Conservation (phyloP, 108 stramenopile species). For the Cylindrotheca closterium region DNA sequence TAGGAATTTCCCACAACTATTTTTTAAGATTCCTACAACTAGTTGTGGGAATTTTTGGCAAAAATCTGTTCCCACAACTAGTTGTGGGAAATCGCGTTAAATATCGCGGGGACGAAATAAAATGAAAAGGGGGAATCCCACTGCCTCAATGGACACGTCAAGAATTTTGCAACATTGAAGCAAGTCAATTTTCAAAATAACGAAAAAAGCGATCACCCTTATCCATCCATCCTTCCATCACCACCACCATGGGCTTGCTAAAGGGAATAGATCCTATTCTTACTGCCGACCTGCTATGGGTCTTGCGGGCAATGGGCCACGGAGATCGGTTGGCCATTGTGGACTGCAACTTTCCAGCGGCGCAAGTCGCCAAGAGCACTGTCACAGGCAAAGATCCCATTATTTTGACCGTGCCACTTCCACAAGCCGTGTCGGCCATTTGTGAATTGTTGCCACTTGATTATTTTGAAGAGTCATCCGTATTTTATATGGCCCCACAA, state of each 20-base stretch:
- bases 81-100: too few relatives aligned
- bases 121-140: too few relatives aligned
- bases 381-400: slow-evolving; percentile 32
- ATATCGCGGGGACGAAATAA: too few relatives aligned
- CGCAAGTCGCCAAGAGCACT: slow-evolving; percentile 45
- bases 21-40: too few relatives aligned
- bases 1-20: too few relatives aligned
- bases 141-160: too few relatives aligned
- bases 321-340: slow-evolving; percentile 46
- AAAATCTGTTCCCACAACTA: too few relatives aligned
- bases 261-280: slow-evolving; percentile 52
- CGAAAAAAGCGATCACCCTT: too few relatives aligned
- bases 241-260: slow-evolving; percentile 42
- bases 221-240: too few relatives aligned
- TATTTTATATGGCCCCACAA: slow-evolving; percentile 40
- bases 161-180: too few relatives aligned
- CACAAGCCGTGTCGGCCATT: slow-evolving; percentile 44
- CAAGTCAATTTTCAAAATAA: too few relatives aligned
- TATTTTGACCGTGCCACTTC: slow-evolving; percentile 38
- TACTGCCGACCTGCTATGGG: slow-evolving; percentile 45
- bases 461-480: slow-evolving; percentile 44
- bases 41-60: too few relatives aligned
- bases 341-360: slow-evolving; percentile 58
- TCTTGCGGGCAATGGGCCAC: slow-evolving; percentile 53
- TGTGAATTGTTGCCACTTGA: slow-evolving; percentile 50